These are phyloP conservation scores for Tubosaeta sp. DNA, from an alignment of 768 basidiomycete species.

Conservation along the genomic window DNA sequence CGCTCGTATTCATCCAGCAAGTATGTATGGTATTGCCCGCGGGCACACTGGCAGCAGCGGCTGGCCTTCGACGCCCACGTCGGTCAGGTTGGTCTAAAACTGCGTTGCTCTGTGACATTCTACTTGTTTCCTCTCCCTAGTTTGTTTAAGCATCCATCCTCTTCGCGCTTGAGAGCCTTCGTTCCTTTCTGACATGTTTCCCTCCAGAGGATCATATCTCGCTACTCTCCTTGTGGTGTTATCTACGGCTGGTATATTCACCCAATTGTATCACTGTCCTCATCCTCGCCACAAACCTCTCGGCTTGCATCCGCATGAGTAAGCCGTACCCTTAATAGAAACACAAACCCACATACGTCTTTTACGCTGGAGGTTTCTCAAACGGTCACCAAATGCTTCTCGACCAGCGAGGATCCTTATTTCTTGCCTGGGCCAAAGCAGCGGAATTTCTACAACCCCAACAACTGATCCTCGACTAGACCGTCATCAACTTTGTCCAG, in stretches of 20 bases:
- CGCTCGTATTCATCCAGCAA: neutral
- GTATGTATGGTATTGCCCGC: neutral
- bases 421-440: constrained; percentile 54
- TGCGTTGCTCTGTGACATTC: neutral
- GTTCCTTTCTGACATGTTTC: constrained; percentile 13
- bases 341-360: constrained; percentile 56
- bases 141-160: neutral
- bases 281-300: constrained; percentile 61
- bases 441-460: no score
- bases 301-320: constrained; percentile 65
- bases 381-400: constrained; percentile 48
- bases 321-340: constrained; percentile 34
- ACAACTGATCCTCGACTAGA: constrained; percentile 50
- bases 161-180: neutral
- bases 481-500: constrained; percentile 43
- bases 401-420: constrained; percentile 61
- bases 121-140: neutral
- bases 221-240: constrained; percentile 6
- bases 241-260: neutral
- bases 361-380: constrained; percentile 55
- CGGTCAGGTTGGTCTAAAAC: neutral
- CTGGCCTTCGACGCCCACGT: neutral
- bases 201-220: neutral
- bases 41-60: no score
- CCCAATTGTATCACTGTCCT: constrained; percentile 38